Evolutionary conservation across 2,329 filamentous ascomycete species (phyloP).

Genomic region (Apiospora phragmitis): DNA sequence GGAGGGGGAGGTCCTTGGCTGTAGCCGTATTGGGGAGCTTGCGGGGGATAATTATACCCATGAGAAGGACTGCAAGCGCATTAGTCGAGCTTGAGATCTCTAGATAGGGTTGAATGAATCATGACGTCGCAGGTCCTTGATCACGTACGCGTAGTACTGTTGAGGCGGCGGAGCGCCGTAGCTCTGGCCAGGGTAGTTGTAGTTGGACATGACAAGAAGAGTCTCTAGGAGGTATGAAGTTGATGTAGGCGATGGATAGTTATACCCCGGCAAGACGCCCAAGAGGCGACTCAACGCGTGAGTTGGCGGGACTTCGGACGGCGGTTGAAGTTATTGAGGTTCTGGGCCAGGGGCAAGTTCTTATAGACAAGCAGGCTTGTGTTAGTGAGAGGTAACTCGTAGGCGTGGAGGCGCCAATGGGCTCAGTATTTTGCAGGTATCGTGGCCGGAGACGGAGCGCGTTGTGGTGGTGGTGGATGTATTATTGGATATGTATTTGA

Average conservation of each 20-base stretch:
- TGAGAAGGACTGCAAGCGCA: slow-evolving; percentile 38
- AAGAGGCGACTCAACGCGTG: slow-evolving; percentile 7
- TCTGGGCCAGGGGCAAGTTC: neutral
- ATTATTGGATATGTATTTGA: neutral
- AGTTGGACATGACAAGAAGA: slow-evolving; percentile 29
- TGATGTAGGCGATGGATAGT: slow-evolving; percentile 5
- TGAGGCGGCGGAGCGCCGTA: slow-evolving; percentile 29
- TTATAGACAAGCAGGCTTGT: neutral
- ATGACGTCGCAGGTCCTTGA: neutral
- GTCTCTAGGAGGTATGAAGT: slow-evolving; percentile 10
- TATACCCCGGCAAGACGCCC: slow-evolving; percentile 9
- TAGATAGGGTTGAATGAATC: neutral
- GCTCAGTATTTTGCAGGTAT: neutral
- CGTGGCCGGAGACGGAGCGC: slow-evolving; percentile 1
- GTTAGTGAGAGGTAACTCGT: neutral
- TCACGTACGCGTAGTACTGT: slow-evolving; percentile 29
- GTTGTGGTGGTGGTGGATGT: neutral
- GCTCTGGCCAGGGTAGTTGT: slow-evolving; percentile 32
- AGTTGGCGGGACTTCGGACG: neutral
- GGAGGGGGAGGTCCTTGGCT: slow-evolving; percentile 48
- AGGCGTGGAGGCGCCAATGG: neutral
- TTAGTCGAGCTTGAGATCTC: slow-evolving; percentile 10
- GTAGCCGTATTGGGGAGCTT: slow-evolving; percentile 43
- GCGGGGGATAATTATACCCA: slow-evolving; percentile 51
- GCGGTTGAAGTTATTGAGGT: neutral